Conservation (phyloP, 257 asterid species). For the Agastache rugosa region DNA sequence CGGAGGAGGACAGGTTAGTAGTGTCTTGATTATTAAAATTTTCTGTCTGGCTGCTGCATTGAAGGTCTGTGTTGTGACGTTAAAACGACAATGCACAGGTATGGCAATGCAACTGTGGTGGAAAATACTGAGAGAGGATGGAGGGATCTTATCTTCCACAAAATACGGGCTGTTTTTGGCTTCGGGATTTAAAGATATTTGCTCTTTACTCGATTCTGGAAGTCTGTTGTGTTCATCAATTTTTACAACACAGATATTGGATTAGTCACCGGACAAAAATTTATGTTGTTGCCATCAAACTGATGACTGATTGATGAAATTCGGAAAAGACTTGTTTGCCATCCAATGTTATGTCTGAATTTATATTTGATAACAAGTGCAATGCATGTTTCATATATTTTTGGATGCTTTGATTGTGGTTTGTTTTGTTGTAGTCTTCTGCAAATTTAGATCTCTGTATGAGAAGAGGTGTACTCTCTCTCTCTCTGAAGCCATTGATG, state of each 20-base stretch:
- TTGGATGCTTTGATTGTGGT: neutral
- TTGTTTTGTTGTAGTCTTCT: neutral
- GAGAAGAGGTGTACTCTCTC: neutral
- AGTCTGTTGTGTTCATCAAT: conserved; percentile 21
- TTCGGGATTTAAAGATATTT: conserved; percentile 49
- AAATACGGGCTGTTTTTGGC: conserved; percentile 69
- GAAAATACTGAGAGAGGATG: conserved; percentile 97
- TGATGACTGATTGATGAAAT: conserved; percentile 19
- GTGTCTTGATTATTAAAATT: conserved; percentile 24
- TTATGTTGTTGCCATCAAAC: conserved; percentile 36
- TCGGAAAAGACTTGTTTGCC: conserved; percentile 18
- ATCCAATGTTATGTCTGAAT: neutral
- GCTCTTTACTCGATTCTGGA: neutral
- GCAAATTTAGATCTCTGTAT: neutral
- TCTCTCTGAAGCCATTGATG: no score
- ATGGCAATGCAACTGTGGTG: conserved; percentile 93
- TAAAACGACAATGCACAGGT: conserved; percentile 45
- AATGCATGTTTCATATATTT: neutral
- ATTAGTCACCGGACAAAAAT: conserved; percentile 19
- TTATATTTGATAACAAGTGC: neutral
- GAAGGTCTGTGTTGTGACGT: neutral
- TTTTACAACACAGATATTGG: conserved; percentile 8
- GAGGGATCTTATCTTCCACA: conserved; percentile 93
- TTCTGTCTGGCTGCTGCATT: neutral
- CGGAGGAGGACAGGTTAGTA: conserved; percentile 92